A percentile compares a stretch with the other conserved stretches of the same genome.
Conservation (phyloP, 345 rosid genomes). For the Durio zibethinus region DNA sequence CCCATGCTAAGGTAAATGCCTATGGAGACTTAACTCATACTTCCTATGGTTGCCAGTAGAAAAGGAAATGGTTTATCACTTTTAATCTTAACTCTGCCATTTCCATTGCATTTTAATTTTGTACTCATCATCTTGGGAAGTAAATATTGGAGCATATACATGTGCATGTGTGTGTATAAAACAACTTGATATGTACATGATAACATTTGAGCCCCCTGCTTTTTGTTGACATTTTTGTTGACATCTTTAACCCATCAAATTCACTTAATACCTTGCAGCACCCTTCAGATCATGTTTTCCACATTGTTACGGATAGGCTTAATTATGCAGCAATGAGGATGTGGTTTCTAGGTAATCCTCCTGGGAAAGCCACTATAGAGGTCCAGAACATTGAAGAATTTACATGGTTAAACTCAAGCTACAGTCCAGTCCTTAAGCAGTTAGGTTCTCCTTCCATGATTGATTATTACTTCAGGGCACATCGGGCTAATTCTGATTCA, state of each 20-base stretch:
- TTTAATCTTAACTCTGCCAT: neutral
- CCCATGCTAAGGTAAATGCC: conserved; percentile 71
- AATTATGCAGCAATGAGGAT: conserved; percentile 98
- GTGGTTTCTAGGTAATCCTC: conserved; percentile 94
- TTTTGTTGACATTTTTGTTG: conserved; percentile 11
- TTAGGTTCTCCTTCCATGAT: conserved; percentile 80
- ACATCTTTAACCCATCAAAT: conserved; percentile 17
- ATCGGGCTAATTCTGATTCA: conserved; percentile 64
- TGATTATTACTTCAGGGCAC: conserved; percentile 88
- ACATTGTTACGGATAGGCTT: conserved; percentile 88
- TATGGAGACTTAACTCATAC: neutral
- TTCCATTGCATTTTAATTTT: neutral
- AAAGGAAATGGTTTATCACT: neutral
- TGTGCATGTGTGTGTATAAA: neutral
- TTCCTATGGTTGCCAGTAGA: conserved; percentile 3
- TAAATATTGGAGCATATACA: neutral
- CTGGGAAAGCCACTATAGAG: conserved; percentile 74
- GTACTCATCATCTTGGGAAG: neutral
- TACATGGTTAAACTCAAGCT: conserved; percentile 89
- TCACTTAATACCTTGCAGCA: conserved; percentile 51
- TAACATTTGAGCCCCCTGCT: neutral
- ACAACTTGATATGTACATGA: neutral
- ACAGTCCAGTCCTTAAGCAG: conserved; percentile 97
- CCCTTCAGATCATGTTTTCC: conserved; percentile 85
- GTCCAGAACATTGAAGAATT: conserved; percentile 92